phyloP scores from a whole-genome alignment of 2,329 filamentous ascomycete genomes.

The Cadophora sp. region DNA sequence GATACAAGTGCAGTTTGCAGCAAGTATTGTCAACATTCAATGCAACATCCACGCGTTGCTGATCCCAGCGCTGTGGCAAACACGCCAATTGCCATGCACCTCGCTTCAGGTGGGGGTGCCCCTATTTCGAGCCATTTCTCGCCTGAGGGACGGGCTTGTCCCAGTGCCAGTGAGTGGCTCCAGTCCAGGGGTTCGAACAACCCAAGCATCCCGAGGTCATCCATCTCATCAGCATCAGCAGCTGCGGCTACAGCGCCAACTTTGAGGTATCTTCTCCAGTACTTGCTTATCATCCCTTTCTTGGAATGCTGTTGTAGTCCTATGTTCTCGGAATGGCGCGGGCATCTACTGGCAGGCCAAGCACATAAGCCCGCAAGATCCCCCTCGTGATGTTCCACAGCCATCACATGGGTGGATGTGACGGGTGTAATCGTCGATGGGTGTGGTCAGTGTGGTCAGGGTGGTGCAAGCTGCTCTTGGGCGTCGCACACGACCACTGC shows the following conservation, averaged over 20 bases:
- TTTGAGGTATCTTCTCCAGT: too few relatives aligned
- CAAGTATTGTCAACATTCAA: neutral
- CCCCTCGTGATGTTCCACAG: slow-evolving; percentile 15
- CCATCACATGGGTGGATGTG: neutral
- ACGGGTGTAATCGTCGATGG: too few relatives aligned
- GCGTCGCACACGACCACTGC: slow-evolving; percentile 10
- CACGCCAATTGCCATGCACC: too few relatives aligned
- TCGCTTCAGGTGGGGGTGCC: slow-evolving; percentile 7
- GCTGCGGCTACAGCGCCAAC: slow-evolving; percentile 7
- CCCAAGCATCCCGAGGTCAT: too few relatives aligned
- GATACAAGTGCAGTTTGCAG: too few relatives aligned
- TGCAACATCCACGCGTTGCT: neutral
- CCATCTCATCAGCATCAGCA: neutral
- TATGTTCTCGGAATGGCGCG: neutral
- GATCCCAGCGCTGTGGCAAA: neutral
- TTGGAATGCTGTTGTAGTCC: neutral
- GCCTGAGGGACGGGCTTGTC: too few relatives aligned
- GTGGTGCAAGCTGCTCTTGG: neutral
- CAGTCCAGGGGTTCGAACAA: neutral
- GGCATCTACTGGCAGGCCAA: neutral
- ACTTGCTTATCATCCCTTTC: too few relatives aligned
- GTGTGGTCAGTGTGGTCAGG: too few relatives aligned
- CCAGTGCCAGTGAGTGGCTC: too few relatives aligned
- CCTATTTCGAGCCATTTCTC: neutral
- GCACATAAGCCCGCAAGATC: neutral